Evolutionary conservation across 2,329 filamentous ascomycete species (phyloP), one percentile per base, ranked within the genome.

Genomic region (Pestalotiopsis fici): DNA sequence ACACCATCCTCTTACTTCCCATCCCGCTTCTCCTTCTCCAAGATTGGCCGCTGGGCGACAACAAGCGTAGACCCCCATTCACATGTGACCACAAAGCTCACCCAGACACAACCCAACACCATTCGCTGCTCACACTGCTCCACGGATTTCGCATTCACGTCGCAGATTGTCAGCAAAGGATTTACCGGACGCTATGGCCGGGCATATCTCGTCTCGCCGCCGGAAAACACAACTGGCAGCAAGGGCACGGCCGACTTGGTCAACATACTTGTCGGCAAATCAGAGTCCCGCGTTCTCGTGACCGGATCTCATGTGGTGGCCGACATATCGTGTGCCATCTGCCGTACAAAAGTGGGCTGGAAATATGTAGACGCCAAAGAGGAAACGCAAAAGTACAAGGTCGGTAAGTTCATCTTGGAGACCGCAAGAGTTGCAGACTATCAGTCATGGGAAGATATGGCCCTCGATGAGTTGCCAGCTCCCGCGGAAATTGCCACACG

Each of bases 391-490:
- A 85, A 83, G 74, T 92, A 92, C 81, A 92, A 92, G 78, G 83
- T 91, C 62, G 89, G 89, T 71, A 91, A 91, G 76, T 91, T 87
- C 74, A 91, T 91, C 35, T 76, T 92, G 50, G 90, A 92, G 79
- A 87, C 85, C 50, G 84, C 86, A 75, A 80, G 87, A 65, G 85
- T 90, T 18, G 81, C 86, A 27, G 80, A 83, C 13, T 81, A 82
- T 59, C 82, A 83, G 39, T 80, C 77, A 65, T 91, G 88, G 88
- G 88, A 87, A 71, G 84, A 86, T 66, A 75, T 75, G 9, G 67
- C 27, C 27, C 66, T 68, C 23, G 72, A 73, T 59, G 74, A 75
- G n/a, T 57, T 69, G 43, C 66, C 69, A 15, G 71, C 71, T 18
- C 56, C 74, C 13, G 73, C 71, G 25, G 71, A 73, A 39, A 60